A percentile compares a stretch with the other conserved stretches of the same genome.
Conservation (phyloP, 1,284 basidiomycete genomes). For the Pholiota adiposa region DNA sequence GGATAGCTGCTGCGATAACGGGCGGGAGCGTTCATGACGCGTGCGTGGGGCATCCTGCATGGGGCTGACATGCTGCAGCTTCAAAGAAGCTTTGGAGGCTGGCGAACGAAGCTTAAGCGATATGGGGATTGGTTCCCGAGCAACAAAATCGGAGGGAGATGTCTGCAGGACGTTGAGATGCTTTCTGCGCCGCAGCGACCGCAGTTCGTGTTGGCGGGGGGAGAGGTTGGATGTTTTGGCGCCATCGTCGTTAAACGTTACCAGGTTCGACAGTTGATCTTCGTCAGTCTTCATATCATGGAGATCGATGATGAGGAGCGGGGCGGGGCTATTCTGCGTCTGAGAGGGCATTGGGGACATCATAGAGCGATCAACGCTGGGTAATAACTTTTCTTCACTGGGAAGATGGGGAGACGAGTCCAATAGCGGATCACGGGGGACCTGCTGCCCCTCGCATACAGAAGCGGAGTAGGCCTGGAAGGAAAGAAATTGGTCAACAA, state of each 20-base stretch:
- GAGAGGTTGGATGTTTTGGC: slow-evolving; percentile 8
- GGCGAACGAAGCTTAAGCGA: slow-evolving; percentile 20
- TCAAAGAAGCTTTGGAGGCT: not conserved
- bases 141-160: not conserved
- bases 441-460: slow-evolving; percentile 1
- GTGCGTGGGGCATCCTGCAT: not conserved
- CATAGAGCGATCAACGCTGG: slow-evolving; percentile 30
- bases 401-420: slow-evolving; percentile 14
- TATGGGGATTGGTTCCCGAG: slow-evolving; percentile 26
- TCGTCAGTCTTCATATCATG: slow-evolving; percentile 19
- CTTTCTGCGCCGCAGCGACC: slow-evolving; percentile 34
- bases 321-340: slow-evolving; percentile 21
- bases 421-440: slow-evolving; percentile 6
- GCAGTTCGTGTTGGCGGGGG: slow-evolving; percentile 19
- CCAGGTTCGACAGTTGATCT: not conserved
- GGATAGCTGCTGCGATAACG: slow-evolving; percentile 9
- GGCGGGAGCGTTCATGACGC: not conserved
- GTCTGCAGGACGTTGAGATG: slow-evolving; percentile 23
- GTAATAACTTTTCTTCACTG: slow-evolving; percentile 12
- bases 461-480: not conserved
- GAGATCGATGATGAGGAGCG: slow-evolving; percentile 28
- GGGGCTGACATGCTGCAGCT: not conserved
- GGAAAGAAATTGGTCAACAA: not conserved
- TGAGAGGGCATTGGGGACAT: slow-evolving; percentile 27
- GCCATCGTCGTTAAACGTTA: slow-evolving; percentile 1